Evolutionary conservation across 2,329 filamentous ascomycete genomes (phyloP), one percentile per base, ranked within the genome.

Genomic region (Zymoseptoria ardabiliae): DNA sequence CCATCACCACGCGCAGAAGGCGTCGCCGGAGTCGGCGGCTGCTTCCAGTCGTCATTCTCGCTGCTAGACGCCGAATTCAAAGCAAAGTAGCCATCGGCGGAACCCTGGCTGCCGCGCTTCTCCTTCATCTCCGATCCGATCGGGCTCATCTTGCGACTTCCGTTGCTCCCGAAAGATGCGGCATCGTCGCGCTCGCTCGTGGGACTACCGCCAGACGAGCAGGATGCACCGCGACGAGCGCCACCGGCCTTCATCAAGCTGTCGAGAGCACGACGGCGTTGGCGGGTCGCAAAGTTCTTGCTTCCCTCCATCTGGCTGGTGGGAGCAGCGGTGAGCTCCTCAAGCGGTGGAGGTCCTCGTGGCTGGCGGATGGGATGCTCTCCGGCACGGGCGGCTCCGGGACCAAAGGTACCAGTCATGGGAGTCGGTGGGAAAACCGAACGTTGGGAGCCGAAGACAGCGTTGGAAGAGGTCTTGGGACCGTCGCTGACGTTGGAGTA

Each of bases 351-450:
- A 22, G 94, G 94, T 4, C 92, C 92, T 64, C 91, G 90, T 56
- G 94, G 94, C 76, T 99, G 94, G 60, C 94, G 91, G 56, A 90
- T 78, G 8, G 94, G 94, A 72, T 99, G 94, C 77, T 97, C 94
- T 66, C 94, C 94, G 70, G 91, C 91, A 72, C 94, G 91, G 60
- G 82, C 90, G 74, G 97, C 92, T 57, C 94, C 94, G 59, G 94
- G 94, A 53, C 91, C 94, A 71, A 97, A 97, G 6, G 87, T 88
- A 63, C 91, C 91, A 45, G 87, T 91, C 74, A 87, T 77, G 1
- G 91, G 91, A 6, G 91, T 93, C 45, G 85, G 79, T 5, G 93
- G 91, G 73, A 96, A 89, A 6, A 66, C 66, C 19, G 64, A 65
- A 50, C 71, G 71, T 60, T 72, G 70, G 54, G 68, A 69, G 45